Evolutionary conservation across 345 rosid genomes (phyloP).

Genomic region (Melaleuca quinquenervia): DNA sequence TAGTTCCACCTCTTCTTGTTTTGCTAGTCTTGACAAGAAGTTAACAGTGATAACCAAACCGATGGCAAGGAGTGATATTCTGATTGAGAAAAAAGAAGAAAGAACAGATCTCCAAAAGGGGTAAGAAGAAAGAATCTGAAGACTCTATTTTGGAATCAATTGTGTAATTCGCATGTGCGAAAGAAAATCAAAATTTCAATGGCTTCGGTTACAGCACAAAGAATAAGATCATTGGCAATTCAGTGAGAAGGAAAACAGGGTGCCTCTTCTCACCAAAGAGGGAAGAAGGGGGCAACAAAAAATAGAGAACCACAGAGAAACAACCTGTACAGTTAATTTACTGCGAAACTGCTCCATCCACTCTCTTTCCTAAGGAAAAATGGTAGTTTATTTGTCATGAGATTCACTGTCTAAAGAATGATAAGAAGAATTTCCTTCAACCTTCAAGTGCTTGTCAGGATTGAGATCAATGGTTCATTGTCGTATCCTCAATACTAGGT

Average conservation of each 20-base stretch:
- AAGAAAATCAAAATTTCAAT: background rate
- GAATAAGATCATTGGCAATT: background rate
- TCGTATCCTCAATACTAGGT: constrained; percentile 1
- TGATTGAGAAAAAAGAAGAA: background rate
- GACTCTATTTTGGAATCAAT: background rate
- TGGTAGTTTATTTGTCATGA: background rate
- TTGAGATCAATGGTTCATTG: background rate
- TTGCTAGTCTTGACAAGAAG: background rate
- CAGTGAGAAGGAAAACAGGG: constrained; percentile 25
- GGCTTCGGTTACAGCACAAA: background rate
- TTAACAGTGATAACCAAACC: background rate
- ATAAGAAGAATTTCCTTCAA: background rate
- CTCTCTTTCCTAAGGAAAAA: background rate
- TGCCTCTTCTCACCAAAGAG: constrained; percentile 17
- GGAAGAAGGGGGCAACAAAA: background rate
- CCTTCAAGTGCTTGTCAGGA: background rate
- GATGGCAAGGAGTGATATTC: background rate
- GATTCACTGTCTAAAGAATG: background rate
- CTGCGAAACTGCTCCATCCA: background rate
- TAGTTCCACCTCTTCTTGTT: background rate
- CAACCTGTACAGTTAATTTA: background rate
- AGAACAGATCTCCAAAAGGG: background rate
- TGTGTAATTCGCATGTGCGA: background rate
- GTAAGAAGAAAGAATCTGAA: background rate
- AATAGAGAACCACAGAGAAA: background rate